phyloP scores from a whole-genome alignment of 2,329 filamentous ascomycete genomes.

The Teratosphaeria pseudoeucalypti region DNA sequence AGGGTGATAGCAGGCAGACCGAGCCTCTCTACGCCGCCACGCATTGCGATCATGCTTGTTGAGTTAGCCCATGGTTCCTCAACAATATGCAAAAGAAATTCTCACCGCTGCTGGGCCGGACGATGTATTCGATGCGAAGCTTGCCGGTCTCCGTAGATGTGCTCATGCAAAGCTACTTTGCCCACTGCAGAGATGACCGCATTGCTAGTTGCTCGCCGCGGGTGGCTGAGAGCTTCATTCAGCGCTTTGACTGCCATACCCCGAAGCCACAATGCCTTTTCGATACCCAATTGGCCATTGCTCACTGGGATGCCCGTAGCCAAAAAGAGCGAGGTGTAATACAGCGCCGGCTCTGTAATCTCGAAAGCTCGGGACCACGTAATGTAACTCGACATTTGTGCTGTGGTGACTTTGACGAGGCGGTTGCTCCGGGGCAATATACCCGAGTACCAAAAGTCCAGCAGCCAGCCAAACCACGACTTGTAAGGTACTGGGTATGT shows the following conservation, averaged over 20 bases:
- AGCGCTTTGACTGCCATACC: conserved; percentile 6
- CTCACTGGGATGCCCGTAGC: conserved; percentile 13
- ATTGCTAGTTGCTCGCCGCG: conserved; percentile 9
- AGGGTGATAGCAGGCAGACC: conserved; percentile 3
- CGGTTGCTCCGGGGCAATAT: conserved; percentile 6
- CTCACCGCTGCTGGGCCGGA: conserved; percentile 9
- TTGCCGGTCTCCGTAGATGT: conserved; percentile 14
- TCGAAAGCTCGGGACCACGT: conserved; percentile 12
- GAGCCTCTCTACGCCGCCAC: conserved; percentile 6
- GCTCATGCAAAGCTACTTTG: conserved; percentile 16
- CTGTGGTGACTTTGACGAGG: conserved; percentile 10
- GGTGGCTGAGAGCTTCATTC: conserved; percentile 14
- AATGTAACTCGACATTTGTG: conserved; percentile 8
- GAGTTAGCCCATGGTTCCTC: not conserved
- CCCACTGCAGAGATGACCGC: conserved; percentile 16
- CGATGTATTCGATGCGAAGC: conserved; percentile 12
- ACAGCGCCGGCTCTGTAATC: conserved; percentile 13
- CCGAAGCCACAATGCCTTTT: conserved; percentile 8
- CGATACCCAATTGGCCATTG: conserved; percentile 2
- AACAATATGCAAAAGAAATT: no score
- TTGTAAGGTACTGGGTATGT: conserved; percentile 13
- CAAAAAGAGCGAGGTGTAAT: conserved; percentile 13
- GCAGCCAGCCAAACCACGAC: conserved; percentile 13
- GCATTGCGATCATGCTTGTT: conserved; percentile 8
- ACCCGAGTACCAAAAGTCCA: conserved; percentile 13